These are phyloP conservation scores for Phytophthora foliorum DNA, from an alignment of 352 stramenopile species.

Conservation along the genomic window DNA sequence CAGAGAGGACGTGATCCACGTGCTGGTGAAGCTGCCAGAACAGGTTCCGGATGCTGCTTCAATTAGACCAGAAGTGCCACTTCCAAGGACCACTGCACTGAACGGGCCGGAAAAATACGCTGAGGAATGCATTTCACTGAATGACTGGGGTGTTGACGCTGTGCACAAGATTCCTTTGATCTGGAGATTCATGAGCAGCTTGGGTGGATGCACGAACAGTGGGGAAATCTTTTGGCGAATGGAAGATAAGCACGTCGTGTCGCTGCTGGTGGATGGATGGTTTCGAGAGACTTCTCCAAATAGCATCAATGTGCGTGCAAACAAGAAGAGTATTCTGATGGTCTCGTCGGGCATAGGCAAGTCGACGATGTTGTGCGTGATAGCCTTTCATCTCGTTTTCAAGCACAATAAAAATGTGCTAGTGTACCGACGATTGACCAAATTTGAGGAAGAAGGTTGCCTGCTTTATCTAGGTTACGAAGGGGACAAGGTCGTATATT, in stretches of 20 bases:
- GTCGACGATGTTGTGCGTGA: slow-evolving; percentile 42
- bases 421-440: slow-evolving; percentile 35
- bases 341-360: slow-evolving; percentile 37
- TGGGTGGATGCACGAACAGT: slow-evolving; percentile 28
- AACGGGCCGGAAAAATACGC: slow-evolving; percentile 7
- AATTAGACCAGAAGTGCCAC: too few relatives aligned
- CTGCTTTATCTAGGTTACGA: slow-evolving; percentile 21
- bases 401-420: slow-evolving; percentile 46
- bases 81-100: neutral
- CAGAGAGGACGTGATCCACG: slow-evolving; percentile 11
- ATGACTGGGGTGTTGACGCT: slow-evolving; percentile 4
- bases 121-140: slow-evolving; percentile 3
- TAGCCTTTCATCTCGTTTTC: slow-evolving; percentile 42
- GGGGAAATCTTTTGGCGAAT: slow-evolving; percentile 33
- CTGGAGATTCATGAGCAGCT: slow-evolving; percentile 24
- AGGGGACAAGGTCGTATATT: slow-evolving; percentile 17
- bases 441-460: slow-evolving; percentile 7
- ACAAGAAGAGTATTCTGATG: slow-evolving; percentile 39
- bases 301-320: slow-evolving; percentile 18
- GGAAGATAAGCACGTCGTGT: slow-evolving; percentile 33
- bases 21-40: slow-evolving; percentile 4
- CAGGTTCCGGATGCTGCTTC: too few relatives aligned
- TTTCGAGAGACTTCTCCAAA: slow-evolving; percentile 25
- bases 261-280: slow-evolving; percentile 22
- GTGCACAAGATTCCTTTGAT: slow-evolving; percentile 28